A percentile compares a stretch with the other conserved stretches of the same genome.
phyloP scores from a whole-genome alignment of 139 green algal species.

The Picochlorum sp. region DNA sequence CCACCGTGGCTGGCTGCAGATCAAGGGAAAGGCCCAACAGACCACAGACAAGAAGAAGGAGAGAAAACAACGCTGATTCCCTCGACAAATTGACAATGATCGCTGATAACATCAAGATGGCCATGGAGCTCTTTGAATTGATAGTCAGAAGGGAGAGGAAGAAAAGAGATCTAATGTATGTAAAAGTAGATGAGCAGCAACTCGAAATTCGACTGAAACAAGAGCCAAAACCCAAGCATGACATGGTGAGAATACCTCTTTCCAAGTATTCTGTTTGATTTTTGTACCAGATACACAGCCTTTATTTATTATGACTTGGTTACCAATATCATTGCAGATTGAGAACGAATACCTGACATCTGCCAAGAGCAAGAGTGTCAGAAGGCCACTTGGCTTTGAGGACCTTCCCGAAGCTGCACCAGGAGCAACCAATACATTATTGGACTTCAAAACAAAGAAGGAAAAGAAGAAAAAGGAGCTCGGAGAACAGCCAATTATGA shows the following conservation, averaged over 20 bases:
- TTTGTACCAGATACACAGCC: not conserved
- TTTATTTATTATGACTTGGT: not conserved
- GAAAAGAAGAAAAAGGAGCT: conserved; percentile 35
- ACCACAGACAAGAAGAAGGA: conserved; percentile 76
- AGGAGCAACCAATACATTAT: conserved; percentile 28
- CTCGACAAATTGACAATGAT: conserved; percentile 75
- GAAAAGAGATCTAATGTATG: conserved; percentile 59
- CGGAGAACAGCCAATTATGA: conserved; percentile 17
- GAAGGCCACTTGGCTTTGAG: conserved; percentile 34
- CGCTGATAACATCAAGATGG: conserved; percentile 52
- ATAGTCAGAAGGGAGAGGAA: conserved; percentile 59
- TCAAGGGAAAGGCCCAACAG: conserved; percentile 78
- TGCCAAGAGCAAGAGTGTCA: conserved; percentile 17
- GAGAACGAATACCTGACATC: conserved; percentile 34
- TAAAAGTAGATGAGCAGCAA: conserved; percentile 49
- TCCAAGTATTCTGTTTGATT: not conserved
- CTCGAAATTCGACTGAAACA: conserved; percentile 48
- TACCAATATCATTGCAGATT: conserved; percentile 15
- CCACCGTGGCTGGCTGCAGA: conserved; percentile 12
- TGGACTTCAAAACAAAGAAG: conserved; percentile 28
- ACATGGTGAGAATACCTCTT: conserved; percentile 16
- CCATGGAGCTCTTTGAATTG: conserved; percentile 47
- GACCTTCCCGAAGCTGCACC: conserved; percentile 24
- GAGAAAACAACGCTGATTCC: conserved; percentile 68
- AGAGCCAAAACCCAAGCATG: conserved; percentile 26